phyloP scores from a whole-genome alignment of 1,139 yeast genomes.

The Petasospora rhodanensis region DNA sequence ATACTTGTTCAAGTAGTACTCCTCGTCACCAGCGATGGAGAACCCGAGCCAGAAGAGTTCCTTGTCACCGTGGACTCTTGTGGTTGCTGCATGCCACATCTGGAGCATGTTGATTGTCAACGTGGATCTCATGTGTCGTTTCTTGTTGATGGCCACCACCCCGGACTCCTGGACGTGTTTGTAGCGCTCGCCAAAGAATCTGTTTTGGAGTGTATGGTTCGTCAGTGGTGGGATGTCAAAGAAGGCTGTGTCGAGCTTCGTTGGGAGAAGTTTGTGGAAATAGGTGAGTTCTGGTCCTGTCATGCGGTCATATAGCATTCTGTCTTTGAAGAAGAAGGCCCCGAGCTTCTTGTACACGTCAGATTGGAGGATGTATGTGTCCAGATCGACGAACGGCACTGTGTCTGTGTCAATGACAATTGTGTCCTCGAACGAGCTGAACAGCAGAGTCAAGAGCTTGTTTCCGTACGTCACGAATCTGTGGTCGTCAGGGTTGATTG shows the following conservation, averaged over 20 bases:
- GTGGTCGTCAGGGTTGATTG: slow-evolving; percentile 30
- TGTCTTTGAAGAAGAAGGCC: slow-evolving; percentile 42
- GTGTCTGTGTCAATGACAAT: slow-evolving; percentile 49
- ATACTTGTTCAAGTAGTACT: slow-evolving; percentile 20
- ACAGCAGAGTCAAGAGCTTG: slow-evolving; percentile 43
- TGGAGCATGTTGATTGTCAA: slow-evolving; percentile 38
- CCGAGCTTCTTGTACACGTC: slow-evolving; percentile 34
- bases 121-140: slow-evolving; percentile 38
- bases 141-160: slow-evolving; percentile 42
- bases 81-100: slow-evolving; percentile 20
- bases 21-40: slow-evolving; percentile 23
- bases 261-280: slow-evolving; percentile 31
- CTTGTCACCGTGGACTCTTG: slow-evolving; percentile 46
- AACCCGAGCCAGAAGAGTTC: slow-evolving; percentile 52
- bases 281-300: slow-evolving; percentile 30
- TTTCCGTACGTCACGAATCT: slow-evolving; percentile 42
- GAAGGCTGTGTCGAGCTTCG: slow-evolving; percentile 31
- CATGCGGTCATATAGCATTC: slow-evolving; percentile 32
- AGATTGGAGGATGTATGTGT: slow-evolving; percentile 32
- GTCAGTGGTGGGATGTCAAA: slow-evolving; percentile 36
- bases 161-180: slow-evolving; percentile 52
- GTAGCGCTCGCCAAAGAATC: slow-evolving; percentile 43
- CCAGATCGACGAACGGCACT: slow-evolving; percentile 36
- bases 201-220: slow-evolving; percentile 29
- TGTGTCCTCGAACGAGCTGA: slow-evolving; percentile 44